These are phyloP conservation scores for Grammothele lineata DNA, from an alignment of 768 basidiomycete species.

Conservation along the genomic window DNA sequence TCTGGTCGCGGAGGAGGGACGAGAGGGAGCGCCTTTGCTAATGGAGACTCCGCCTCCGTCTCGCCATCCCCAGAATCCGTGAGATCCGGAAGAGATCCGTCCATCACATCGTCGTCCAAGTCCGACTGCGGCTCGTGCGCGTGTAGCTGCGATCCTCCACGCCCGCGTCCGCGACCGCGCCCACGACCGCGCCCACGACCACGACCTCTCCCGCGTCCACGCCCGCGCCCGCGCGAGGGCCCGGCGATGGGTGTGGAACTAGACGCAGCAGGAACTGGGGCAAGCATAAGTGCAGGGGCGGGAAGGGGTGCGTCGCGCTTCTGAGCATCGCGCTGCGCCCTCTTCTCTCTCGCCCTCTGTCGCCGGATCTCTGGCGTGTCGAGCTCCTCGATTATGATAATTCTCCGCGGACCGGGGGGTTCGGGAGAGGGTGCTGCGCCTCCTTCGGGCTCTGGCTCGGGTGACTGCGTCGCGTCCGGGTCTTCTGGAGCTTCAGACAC, in stretches of 20 bases:
- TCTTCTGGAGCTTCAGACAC: too few relatives aligned
- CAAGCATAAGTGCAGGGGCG: too few relatives aligned
- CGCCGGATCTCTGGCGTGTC: slow-evolving; percentile 68
- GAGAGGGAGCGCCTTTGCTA: background rate
- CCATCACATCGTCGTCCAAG: background rate
- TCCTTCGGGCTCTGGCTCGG: slow-evolving; percentile 6
- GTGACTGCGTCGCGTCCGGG: too few relatives aligned
- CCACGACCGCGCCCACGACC: background rate
- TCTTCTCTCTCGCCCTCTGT: slow-evolving; percentile 48
- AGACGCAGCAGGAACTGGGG: too few relatives aligned
- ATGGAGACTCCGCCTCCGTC: background rate
- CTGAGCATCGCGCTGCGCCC: slow-evolving; percentile 28
- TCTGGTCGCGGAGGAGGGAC: background rate
- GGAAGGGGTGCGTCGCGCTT: slow-evolving; percentile 6
- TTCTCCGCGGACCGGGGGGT: slow-evolving; percentile 34
- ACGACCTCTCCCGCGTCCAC: too few relatives aligned
- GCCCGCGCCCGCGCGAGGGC: too few relatives aligned
- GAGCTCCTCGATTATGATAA: slow-evolving; percentile 63
- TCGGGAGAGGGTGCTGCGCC: too few relatives aligned
- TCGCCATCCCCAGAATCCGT: slow-evolving; percentile 15
- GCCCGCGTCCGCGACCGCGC: background rate
- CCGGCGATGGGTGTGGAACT: too few relatives aligned
- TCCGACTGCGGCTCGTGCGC: background rate
- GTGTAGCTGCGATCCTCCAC: background rate
- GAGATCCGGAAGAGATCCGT: slow-evolving; percentile 9